Base-by-base conservation (phyloP, 495 filamentous ascomycete species). In the Chaetomium cochliodes region DNA sequence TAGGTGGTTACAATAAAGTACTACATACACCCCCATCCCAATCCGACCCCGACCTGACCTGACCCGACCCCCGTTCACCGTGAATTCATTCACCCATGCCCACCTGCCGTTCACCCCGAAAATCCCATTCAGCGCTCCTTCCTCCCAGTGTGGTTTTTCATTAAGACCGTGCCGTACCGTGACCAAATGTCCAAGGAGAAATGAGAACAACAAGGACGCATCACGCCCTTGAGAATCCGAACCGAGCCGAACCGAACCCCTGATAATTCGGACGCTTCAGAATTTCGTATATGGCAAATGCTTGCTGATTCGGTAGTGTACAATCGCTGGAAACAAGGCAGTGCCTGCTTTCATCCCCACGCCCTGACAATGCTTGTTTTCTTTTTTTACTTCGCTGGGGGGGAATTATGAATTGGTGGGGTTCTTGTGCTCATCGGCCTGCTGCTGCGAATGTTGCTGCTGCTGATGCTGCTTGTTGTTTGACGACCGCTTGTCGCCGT, bases 401-500 rank as follows among this genome's bases (percentile, higher is more conserved):
- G n/a, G 22, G 15, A 56, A 50, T 62, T 68, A 71, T 66, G 64
- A 62, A 26, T 23, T 60, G 12, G 22, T 42, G 46, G 70, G 49
- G 55, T 52, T 65, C 63, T 62, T 69, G 26, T 67, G 63, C 37
- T 73, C 69, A 18, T 72, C 65, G 0, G 44, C 59, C 49, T 65
- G 67, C 63, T 73, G 70, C 42, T 73, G 62, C 37, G 73, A 59
- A 44, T 70, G 62, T 55, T 76, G 70, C 63, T 74, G 65, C 63
- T 74, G 65, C 62, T 65, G 50, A 23, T 68, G 58, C 22, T 60
- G 54, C n/a, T 67, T 64, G 69, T 67, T 64, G 69, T 65, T 74
- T 6, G 64, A 65, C 30, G 72, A 54, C 66, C 81, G 79, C 66
- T 79, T 79, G 28, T 80, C 77, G 62, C 64, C 65, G 65, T 81